phyloP scores from a whole-genome alignment of 768 basidiomycete species.

The Hericium rajendrae region DNA sequence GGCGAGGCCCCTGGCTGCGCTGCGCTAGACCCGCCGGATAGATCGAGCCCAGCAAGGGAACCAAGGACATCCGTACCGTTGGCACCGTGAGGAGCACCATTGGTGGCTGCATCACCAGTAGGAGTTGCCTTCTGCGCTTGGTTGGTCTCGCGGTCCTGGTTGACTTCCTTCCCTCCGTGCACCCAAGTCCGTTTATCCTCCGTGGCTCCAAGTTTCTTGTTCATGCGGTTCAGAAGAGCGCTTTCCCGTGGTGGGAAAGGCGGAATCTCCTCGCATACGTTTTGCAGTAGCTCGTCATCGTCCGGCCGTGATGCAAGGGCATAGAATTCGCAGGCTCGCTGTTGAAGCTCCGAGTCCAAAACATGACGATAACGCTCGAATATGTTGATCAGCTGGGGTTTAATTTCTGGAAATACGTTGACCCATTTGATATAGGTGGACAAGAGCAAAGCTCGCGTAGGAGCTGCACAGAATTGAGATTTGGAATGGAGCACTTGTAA shows the following conservation, averaged over 20 bases:
- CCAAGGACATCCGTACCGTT: conserved; percentile 50
- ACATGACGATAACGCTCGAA: conserved; percentile 98
- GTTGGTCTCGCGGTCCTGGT: conserved; percentile 61
- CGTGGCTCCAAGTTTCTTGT: conserved; percentile 86
- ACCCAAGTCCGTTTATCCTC: conserved; percentile 95
- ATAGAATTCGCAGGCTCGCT: conserved; percentile 96
- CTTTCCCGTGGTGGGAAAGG: conserved; percentile 95
- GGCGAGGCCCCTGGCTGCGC: neutral
- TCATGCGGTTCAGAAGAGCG: conserved; percentile 75
- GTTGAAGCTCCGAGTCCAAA: conserved; percentile 93
- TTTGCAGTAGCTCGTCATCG: conserved; percentile 87
- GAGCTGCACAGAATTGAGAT: conserved; percentile 86
- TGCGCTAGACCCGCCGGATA: conserved; percentile 21
- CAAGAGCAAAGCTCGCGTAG: conserved; percentile 85
- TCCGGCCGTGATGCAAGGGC: conserved; percentile 77
- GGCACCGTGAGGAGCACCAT: conserved; percentile 23
- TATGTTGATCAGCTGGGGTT: conserved; percentile 83
- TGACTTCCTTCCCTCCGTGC: conserved; percentile 89
- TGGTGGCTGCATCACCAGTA: conserved; percentile 17
- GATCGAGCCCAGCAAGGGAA: conserved; percentile 77
- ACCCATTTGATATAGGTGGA: conserved; percentile 99
- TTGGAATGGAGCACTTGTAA: conserved; percentile 90
- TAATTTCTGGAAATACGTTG: conserved; percentile 98
- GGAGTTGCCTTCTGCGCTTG: conserved; percentile 24
- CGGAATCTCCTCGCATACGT: conserved; percentile 98